Percentiles rank a stretch among this genome's conserved stretches.
Conservation (phyloP, 2,329 filamentous ascomycete species). For the Thelonectria blattea region DNA sequence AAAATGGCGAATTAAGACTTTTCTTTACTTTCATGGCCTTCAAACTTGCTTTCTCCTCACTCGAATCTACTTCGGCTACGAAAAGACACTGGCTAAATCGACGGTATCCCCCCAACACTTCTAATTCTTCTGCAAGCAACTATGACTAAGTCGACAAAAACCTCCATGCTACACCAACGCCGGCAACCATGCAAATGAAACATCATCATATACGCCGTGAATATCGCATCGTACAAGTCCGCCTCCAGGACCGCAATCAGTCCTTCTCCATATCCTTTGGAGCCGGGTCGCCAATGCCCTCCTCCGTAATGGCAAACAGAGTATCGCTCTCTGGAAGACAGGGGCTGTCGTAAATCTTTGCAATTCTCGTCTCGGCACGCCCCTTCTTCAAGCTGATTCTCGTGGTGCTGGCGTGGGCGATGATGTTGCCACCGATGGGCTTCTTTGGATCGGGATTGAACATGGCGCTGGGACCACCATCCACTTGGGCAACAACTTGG, state of each 20-base stretch:
- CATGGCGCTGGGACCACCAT: conserved; percentile 95
- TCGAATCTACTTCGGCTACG: background rate
- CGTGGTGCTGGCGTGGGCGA: conserved; percentile 96
- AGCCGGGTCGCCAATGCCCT: conserved; percentile 93
- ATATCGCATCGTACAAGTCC: conserved; percentile 23
- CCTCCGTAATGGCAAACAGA: conserved; percentile 94
- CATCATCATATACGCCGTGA: conserved; percentile 32
- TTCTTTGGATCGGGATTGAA: conserved; percentile 99
- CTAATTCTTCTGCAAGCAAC: conserved; percentile 8
- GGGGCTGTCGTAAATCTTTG: conserved; percentile 99
- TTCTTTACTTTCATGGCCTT: background rate
- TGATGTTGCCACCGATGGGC: conserved; percentile 98
- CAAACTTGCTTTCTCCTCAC: background rate
- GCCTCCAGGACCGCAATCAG: conserved; percentile 35
- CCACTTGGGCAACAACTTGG: conserved; percentile 97
- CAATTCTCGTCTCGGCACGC: conserved; percentile 91
- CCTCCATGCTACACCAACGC: conserved; percentile 38
- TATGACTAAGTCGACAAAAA: conserved; percentile 13
- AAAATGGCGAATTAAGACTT: background rate
- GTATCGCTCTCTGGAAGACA: conserved; percentile 97
- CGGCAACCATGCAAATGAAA: conserved; percentile 38
- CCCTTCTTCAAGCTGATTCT: conserved; percentile 95
- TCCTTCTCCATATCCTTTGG: conserved; percentile 96
- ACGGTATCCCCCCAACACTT: background rate
- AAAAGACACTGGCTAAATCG: conserved; percentile 9